Evolutionary conservation across 2,329 filamentous ascomycete genomes (phyloP).

Genomic region (Xylariaceae sp.): DNA sequence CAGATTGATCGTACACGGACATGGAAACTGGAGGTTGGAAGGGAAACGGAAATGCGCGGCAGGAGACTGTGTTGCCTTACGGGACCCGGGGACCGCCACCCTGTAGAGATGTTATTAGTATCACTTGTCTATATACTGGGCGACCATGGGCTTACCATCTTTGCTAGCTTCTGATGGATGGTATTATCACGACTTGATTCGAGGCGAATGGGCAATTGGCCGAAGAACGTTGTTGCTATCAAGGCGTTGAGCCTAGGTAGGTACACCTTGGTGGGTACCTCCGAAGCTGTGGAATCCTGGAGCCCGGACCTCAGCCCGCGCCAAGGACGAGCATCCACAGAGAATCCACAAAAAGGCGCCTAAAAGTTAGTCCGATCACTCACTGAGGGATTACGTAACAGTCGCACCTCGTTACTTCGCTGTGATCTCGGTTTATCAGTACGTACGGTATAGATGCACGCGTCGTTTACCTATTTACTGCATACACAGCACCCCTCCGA

Average conservation of each 20-base stretch:
- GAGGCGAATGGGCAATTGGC: slow-evolving; percentile 24
- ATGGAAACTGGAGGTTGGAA: not conserved
- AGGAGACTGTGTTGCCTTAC: slow-evolving; percentile 38
- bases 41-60: not conserved
- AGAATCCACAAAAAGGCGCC: slow-evolving; percentile 2
- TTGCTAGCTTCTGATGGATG: slow-evolving; percentile 35
- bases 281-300: not conserved
- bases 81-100: slow-evolving; percentile 68
- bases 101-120: slow-evolving; percentile 43
- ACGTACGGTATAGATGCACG: too few relatives aligned
- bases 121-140: not conserved
- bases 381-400: too few relatives aligned
- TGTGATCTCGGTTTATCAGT: too few relatives aligned
- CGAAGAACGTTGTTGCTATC: slow-evolving; percentile 11
- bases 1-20: not conserved
- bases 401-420: too few relatives aligned
- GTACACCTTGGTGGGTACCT: not conserved
- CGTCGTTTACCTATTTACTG: not conserved
- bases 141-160: slow-evolving; percentile 47
- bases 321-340: slow-evolving; percentile 10
- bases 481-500: not conserved
- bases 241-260: slow-evolving; percentile 7
- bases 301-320: not conserved
- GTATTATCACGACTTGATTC: slow-evolving; percentile 31
- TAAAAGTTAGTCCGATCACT: slow-evolving; percentile 21